A percentile compares a stretch with the other conserved stretches of the same genome.
These are phyloP conservation scores for Annulohypoxylon moriforme DNA, from an alignment of 495 filamentous ascomycete genomes.

Conservation along the genomic window DNA sequence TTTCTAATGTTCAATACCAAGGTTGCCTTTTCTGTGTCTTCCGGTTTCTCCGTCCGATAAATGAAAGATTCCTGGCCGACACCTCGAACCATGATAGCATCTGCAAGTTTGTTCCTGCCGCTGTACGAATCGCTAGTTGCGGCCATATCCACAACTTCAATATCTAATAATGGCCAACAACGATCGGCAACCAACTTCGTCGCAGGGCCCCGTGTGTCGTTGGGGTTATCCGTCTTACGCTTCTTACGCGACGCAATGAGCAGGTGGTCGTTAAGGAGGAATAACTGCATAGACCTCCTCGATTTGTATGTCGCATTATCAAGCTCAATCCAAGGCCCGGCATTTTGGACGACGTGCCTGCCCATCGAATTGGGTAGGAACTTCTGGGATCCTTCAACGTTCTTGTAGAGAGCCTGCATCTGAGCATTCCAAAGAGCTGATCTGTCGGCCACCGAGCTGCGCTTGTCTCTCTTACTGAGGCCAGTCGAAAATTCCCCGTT, in stretches of 20 bases:
- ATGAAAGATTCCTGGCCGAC: constrained; percentile 93
- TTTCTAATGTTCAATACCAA: constrained; percentile 90
- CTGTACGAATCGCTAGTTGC: constrained; percentile 66
- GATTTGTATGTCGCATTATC: constrained; percentile 98
- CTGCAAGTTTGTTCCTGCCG: constrained; percentile 75
- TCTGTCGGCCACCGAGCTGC: constrained; percentile 90
- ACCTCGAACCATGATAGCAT: constrained; percentile 88
- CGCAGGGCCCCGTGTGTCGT: constrained; percentile 68
- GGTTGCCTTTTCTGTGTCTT: constrained; percentile 78
- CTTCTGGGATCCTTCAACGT: constrained; percentile 95
- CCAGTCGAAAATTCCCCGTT: constrained; percentile 58
- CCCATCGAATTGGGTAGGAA: constrained; percentile 92
- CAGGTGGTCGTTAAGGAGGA: constrained; percentile 94
- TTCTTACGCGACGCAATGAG: constrained; percentile 91
- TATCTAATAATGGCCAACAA: constrained; percentile 94
- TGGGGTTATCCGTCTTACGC: constrained; percentile 78
- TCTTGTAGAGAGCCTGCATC: constrained; percentile 89
- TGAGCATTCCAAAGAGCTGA: constrained; percentile 95
- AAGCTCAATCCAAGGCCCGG: constrained; percentile 91
- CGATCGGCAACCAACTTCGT: constrained; percentile 90
- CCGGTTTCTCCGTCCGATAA: constrained; percentile 82
- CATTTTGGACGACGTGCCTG: constrained; percentile 90
- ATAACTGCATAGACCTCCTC: constrained; percentile 82
- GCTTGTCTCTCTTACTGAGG: constrained; percentile 73
- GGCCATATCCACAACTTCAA: constrained; percentile 90